Base-by-base conservation (phyloP, 306 rosid species). In the Mucuna pruriens region DNA sequence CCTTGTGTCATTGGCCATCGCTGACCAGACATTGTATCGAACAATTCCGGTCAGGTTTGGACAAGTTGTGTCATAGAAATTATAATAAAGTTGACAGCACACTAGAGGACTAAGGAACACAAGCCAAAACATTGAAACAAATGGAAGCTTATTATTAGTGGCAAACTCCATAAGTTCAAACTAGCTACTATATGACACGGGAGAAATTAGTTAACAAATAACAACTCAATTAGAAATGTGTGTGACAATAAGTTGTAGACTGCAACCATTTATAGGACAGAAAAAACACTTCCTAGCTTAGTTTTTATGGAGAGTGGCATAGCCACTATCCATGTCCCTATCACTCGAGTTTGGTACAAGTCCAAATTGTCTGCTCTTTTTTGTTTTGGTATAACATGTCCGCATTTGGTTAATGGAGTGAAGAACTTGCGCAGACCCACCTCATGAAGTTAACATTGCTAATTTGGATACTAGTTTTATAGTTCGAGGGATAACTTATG, bases 1-100 rank as follows among this genome's bases (percentile, higher is more conserved):
- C 69, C 99, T 91, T 34, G 91, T 12, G 16, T 95, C 99, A 45
- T 93, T 95, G 52, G 85, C 76, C 76, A 91, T 85, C 36, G 98
- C 97, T 74, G 88, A 85, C 87, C 74, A 48, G 16, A 95, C 89
- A 20, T 87, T 88, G 80, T 76, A 44, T 25, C 90, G 82, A 76
- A 95, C 93, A 20, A 90, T 89, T 63, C 54, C 55, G 10, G 63
- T 75, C 8, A 95, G 88, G 83, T 77, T 86, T 55, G 98, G 98
- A 84, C 97, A 91, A 29, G 90, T 83, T 49, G 57, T 2, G 62
- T 87, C 96, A 63, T 93, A 93, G 85, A 85, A 91, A 19, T 68
- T 95, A 60, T 86, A 91, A 73, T 89, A 80, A 77, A 95, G 98
- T 80, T 95, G 98, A 81, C 80, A 80, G 42, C 70, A 83, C 19